Conservation (phyloP, 2,329 filamentous ascomycete species). For the Exophiala alcalophila region DNA sequence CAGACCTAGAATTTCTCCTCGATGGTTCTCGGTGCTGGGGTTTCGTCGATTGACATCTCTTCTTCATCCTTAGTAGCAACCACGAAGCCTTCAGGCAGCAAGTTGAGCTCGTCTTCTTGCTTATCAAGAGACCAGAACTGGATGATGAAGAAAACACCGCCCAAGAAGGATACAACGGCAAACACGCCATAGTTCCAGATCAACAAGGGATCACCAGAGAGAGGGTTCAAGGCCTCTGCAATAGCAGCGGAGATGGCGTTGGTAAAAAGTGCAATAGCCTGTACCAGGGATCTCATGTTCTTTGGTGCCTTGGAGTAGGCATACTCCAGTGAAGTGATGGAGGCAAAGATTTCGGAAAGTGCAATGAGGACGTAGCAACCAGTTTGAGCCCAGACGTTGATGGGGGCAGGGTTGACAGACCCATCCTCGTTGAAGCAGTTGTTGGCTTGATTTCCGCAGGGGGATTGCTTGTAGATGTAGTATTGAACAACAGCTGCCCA, state of each 20-base stretch:
- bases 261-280: constrained; percentile 67
- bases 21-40: too few relatives aligned
- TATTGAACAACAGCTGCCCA: constrained; percentile 58
- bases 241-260: constrained; percentile 67
- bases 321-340: constrained; percentile 68
- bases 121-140: constrained; percentile 62
- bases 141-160: constrained; percentile 65
- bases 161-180: constrained; percentile 61
- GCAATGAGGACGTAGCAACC: constrained; percentile 53
- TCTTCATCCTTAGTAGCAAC: constrained; percentile 15
- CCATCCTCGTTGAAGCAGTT: constrained; percentile 35
- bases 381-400: constrained; percentile 47
- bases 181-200: constrained; percentile 70
- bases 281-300: constrained; percentile 75
- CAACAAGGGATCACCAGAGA: constrained; percentile 63
- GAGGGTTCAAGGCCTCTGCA: constrained; percentile 64
- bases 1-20: too few relatives aligned
- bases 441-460: constrained; percentile 51
- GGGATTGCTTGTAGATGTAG: constrained; percentile 56
- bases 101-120: constrained; percentile 66
- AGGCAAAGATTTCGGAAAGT: constrained; percentile 58
- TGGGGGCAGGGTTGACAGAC: constrained; percentile 17
- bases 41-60: too few relatives aligned
- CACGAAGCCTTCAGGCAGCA: constrained; percentile 24
- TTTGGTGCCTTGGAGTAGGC: constrained; percentile 70